Conservation (phyloP, 176 grass and related monocot species). For the Juncus effusus region DNA sequence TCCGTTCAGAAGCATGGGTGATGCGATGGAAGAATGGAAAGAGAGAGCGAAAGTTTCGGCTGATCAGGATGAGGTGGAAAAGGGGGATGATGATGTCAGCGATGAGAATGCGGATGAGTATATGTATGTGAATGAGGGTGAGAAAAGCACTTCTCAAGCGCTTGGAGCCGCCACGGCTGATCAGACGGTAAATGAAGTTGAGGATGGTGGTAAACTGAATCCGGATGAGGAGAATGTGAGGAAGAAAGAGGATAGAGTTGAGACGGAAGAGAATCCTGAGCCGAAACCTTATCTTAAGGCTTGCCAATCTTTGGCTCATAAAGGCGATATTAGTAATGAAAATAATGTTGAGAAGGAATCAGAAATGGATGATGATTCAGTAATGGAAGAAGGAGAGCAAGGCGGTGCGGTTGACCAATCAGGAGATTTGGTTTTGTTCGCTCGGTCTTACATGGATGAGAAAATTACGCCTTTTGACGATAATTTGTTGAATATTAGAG, state of each 20-base stretch:
- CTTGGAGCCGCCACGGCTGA: slow-evolving; percentile 77
- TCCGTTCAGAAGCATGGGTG: slow-evolving; percentile 82
- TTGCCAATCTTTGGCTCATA: slow-evolving; percentile 47
- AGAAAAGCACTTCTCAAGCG: slow-evolving; percentile 87
- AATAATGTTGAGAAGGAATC: slow-evolving; percentile 28
- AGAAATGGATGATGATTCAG: slow-evolving; percentile 33
- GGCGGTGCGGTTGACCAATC: slow-evolving; percentile 33
- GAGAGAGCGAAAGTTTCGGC: slow-evolving; percentile 75
- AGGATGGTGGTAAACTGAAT: slow-evolving; percentile 39
- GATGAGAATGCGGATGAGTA: slow-evolving; percentile 71
- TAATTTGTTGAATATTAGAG: slow-evolving; percentile 20
- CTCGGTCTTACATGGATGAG: slow-evolving; percentile 39
- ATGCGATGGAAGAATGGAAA: slow-evolving; percentile 94
- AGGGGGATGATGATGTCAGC: slow-evolving; percentile 43
- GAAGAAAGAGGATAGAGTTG: slow-evolving; percentile 35
- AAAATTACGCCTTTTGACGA: slow-evolving; percentile 28
- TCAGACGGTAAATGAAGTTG: slow-evolving; percentile 47
- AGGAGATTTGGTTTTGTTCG: slow-evolving; percentile 61
- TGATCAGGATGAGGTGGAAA: slow-evolving; percentile 63
- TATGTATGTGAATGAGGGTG: slow-evolving; percentile 62
- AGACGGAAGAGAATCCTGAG: slow-evolving; percentile 39
- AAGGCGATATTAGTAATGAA: slow-evolving; percentile 38
- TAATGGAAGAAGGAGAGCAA: slow-evolving; percentile 29
- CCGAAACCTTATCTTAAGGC: slow-evolving; percentile 46
- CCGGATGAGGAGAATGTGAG: slow-evolving; percentile 47